Base-by-base conservation (phyloP, 192 early-diverging fungal genomes). In the Spizellomyces sp. region DNA sequence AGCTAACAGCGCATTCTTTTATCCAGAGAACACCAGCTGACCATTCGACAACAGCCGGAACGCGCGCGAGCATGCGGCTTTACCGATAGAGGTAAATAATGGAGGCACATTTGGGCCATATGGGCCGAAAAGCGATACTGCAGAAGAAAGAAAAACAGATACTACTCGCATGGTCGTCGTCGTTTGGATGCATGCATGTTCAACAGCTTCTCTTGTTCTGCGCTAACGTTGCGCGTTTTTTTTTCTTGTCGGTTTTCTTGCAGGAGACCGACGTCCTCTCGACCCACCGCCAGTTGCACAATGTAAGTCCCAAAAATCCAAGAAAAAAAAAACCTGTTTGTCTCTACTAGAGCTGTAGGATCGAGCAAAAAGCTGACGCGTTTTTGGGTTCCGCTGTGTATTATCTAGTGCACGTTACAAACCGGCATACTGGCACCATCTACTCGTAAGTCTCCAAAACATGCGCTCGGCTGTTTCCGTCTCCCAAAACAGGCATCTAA, bases 231-330 rank as follows among this genome's bases (percentile, higher is more conserved):
- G n/a, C n/a, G 3, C 27, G 21, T 12, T 14, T 12, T 61, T 61
- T 27, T 4, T 61, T 27, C 14, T 61, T 8, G 9, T 27, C n/a
- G n/a, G n/a, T n/a, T n/a, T n/a, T n/a, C n/a, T 36, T 61, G 22
- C 14, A 61, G 66, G 66, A 5, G 68, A 70, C 10, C 68, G 68
- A 36, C 41, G 68, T 10, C 68, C 68, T 3, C 46, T 70, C 8
- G 68, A 70, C 22, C 68, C 68, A 44, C 68, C 68, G 10, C 68
- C 68, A 1, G 59, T 70, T 8, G 68, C 45, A 0, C 68, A 70
- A 45, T 41, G 66, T 67, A 67, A 56, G 65, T n/a, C n/a, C n/a
- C n/a, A n/a, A n/a, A n/a, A n/a, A n/a, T 14, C 9, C 8, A 14
- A 27, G n/a, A 21, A 21, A 8, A 21, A 45, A 52, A 52, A n/a